phyloP scores from a whole-genome alignment of 1,284 basidiomycete species.

The Schizophyllum amplum region DNA sequence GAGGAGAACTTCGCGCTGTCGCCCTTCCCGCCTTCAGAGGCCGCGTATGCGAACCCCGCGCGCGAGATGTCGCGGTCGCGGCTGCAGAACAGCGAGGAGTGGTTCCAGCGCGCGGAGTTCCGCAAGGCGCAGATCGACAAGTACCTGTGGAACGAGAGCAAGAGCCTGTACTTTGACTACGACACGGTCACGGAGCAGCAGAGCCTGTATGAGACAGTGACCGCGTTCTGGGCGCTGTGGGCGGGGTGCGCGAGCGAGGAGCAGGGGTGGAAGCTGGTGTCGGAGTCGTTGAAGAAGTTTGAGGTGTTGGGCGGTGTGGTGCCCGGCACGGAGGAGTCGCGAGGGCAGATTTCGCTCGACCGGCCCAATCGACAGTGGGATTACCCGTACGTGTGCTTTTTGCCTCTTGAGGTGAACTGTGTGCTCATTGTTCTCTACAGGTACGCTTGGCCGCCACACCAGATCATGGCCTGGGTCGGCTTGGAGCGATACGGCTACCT shows the following conservation, averaged over 20 bases:
- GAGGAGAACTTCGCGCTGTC: conserved; percentile 88
- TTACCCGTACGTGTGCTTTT: conserved; percentile 55
- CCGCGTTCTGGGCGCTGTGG: conserved; percentile 95
- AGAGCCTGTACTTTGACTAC: conserved; percentile 94
- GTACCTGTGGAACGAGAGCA: conserved; percentile 96
- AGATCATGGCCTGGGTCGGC: conserved; percentile 96
- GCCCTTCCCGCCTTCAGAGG: conserved; percentile 85
- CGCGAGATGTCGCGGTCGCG: conserved; percentile 59
- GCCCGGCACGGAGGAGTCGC: conserved; percentile 93
- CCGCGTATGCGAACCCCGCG: conserved; percentile 56
- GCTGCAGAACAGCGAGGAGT: conserved; percentile 73
- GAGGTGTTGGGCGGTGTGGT: conserved; percentile 95
- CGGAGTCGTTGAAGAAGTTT: conserved; percentile 86
- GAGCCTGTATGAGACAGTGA: conserved; percentile 92
- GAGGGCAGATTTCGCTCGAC: conserved; percentile 91
- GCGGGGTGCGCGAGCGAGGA: conserved; percentile 93
- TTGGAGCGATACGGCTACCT: conserved; percentile 93
- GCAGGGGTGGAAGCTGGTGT: conserved; percentile 91
- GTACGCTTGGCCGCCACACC: conserved; percentile 88
- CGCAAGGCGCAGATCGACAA: conserved; percentile 84
- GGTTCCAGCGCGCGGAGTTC: conserved; percentile 83
- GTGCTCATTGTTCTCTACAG: conserved; percentile 24
- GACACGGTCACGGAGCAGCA: conserved; percentile 88
- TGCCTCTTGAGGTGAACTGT: conserved; percentile 3
- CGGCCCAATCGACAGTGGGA: conserved; percentile 99